phyloP scores from a whole-genome alignment of 169 alveolate species.

The Plasmodium sp. region DNA sequence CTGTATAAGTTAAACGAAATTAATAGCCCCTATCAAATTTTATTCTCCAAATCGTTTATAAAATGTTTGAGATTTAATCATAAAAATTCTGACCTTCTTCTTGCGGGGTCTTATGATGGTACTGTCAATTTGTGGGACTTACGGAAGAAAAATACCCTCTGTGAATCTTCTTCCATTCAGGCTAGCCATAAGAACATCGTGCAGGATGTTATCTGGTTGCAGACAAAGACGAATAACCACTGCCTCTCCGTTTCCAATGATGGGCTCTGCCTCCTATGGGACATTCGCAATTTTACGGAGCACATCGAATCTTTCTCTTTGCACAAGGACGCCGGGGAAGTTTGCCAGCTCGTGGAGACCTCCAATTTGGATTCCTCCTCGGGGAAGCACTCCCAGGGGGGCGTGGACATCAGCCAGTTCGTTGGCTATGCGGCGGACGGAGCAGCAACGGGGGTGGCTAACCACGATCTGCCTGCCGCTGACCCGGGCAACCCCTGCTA shows the following conservation, averaged over 20 bases:
- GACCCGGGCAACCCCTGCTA: neutral
- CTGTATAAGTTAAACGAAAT: conserved; percentile 43
- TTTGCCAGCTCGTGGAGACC: conserved; percentile 22
- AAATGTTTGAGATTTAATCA: conserved; percentile 69
- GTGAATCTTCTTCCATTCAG: conserved; percentile 55
- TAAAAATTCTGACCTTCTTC: conserved; percentile 49
- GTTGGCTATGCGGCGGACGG: neutral
- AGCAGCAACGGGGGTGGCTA: neutral
- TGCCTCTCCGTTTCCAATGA: conserved; percentile 54
- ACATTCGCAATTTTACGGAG: conserved; percentile 47
- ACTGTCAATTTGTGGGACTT: conserved; percentile 59
- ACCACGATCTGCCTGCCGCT: neutral
- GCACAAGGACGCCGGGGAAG: conserved; percentile 23
- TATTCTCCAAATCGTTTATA: conserved; percentile 51
- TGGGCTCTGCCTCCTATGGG: conserved; percentile 68
- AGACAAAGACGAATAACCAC: conserved; percentile 63
- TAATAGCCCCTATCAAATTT: conserved; percentile 57
- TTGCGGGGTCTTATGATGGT: conserved; percentile 72
- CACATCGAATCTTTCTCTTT: conserved; percentile 42
- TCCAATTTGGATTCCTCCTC: neutral
- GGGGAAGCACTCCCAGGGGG: neutral
- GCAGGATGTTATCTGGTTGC: conserved; percentile 61
- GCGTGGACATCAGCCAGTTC: neutral
- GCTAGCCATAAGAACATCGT: conserved; percentile 57
- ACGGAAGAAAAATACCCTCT: conserved; percentile 56